Conservation (phyloP, 2,329 filamentous ascomycete genomes). For the Apiospora kogelbergensis region DNA sequence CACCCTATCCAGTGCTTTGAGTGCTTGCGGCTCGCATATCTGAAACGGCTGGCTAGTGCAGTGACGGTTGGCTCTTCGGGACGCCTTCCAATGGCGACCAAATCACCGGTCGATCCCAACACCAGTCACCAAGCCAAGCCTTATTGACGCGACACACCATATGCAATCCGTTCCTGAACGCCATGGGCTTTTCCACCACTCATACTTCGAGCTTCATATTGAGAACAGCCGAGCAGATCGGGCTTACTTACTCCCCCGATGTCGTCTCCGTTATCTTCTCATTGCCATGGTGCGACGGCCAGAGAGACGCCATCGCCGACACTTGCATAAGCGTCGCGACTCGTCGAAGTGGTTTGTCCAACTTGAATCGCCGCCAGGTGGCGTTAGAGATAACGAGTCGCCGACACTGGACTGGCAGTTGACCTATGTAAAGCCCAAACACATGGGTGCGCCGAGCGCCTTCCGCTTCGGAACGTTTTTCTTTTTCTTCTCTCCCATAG, state of each 20-base stretch:
- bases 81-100: not conserved
- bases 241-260: not conserved
- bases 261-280: not conserved
- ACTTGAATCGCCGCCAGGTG: not conserved
- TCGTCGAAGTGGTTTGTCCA: not conserved
- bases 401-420: not conserved
- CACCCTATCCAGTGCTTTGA: not conserved
- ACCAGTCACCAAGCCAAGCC: not conserved
- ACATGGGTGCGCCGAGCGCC: not conserved
- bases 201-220: not conserved
- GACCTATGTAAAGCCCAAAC: not conserved
- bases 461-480: not conserved
- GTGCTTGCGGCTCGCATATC: constrained; percentile 1
- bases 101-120: not conserved
- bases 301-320: not conserved
- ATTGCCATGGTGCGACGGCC: not conserved
- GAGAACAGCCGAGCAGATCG: not conserved
- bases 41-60: not conserved
- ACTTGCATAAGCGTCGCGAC: not conserved
- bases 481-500: not conserved
- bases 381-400: not conserved
- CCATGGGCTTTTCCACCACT: not conserved
- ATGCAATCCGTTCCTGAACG: constrained; percentile 2
- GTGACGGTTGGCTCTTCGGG: not conserved
- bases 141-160: not conserved